phyloP scores from a whole-genome alignment of 495 filamentous ascomycete species.

The Talaromyces thailandensis region DNA sequence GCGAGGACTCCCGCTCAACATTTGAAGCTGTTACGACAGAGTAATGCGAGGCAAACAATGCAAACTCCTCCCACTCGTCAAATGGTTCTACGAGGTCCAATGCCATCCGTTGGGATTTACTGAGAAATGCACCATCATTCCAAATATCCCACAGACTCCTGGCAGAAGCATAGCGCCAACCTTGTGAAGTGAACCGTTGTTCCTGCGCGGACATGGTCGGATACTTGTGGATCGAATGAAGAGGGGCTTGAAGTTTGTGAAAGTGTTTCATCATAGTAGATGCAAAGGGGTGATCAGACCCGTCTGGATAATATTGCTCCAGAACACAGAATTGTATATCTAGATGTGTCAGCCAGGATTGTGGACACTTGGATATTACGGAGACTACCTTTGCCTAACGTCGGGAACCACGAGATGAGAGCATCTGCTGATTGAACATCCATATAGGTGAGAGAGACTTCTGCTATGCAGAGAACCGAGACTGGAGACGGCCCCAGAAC shows the following conservation, averaged over 20 bases:
- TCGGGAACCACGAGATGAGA: slow-evolving; percentile 61
- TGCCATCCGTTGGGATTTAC: slow-evolving; percentile 37
- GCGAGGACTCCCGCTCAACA: neutral
- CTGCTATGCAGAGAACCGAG: slow-evolving; percentile 69
- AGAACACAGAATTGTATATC: slow-evolving; percentile 68
- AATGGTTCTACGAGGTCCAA: slow-evolving; percentile 72
- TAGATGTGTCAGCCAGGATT: slow-evolving; percentile 8
- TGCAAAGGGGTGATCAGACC: slow-evolving; percentile 72
- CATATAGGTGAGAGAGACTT: slow-evolving; percentile 92
- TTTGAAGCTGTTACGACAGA: slow-evolving; percentile 61
- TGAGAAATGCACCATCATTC: slow-evolving; percentile 55
- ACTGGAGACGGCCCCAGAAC: slow-evolving; percentile 47
- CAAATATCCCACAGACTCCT: slow-evolving; percentile 71
- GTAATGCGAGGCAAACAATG: slow-evolving; percentile 78
- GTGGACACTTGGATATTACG: neutral
- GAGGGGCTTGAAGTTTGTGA: slow-evolving; percentile 64
- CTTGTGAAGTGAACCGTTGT: slow-evolving; percentile 52
- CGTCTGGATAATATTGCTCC: slow-evolving; percentile 78
- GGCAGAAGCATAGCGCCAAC: slow-evolving; percentile 55
- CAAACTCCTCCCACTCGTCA: slow-evolving; percentile 95
- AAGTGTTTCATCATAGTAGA: slow-evolving; percentile 83
- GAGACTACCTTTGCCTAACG: slow-evolving; percentile 49
- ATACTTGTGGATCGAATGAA: slow-evolving; percentile 65
- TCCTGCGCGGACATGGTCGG: slow-evolving; percentile 54
- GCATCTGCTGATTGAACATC: slow-evolving; percentile 61